A percentile compares a stretch with the other conserved stretches of the same genome.
Evolutionary conservation across 1,284 basidiomycete species (phyloP).

Genomic region (Erythrobasidium hasegawianum): DNA sequence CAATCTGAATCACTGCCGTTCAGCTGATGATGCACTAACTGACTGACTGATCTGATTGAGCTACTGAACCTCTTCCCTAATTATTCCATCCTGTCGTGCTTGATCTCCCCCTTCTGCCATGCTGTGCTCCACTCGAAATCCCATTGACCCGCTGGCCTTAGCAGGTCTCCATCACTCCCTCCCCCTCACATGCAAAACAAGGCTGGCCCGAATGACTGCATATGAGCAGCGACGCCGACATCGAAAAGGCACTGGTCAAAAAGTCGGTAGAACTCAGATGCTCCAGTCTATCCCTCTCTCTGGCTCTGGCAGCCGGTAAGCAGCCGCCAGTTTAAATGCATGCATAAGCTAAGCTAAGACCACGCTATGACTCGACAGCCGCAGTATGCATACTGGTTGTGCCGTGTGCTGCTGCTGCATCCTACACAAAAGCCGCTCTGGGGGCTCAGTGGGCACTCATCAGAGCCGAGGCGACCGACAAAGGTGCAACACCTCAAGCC

Average conservation of each 20-base stretch:
- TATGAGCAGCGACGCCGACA: slow-evolving; percentile 3
- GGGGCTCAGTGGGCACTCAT: slow-evolving; percentile 25
- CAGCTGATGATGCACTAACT: no score
- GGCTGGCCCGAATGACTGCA: slow-evolving; percentile 1
- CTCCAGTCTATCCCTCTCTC: slow-evolving; percentile 3
- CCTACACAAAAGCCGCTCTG: slow-evolving; percentile 14
- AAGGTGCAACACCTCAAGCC: background rate
- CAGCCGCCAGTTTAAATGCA: no score
- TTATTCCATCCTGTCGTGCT: no score
- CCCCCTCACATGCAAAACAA: background rate
- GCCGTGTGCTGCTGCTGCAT: slow-evolving; percentile 39
- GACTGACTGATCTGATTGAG: no score
- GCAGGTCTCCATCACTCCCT: background rate
- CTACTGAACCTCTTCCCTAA: no score
- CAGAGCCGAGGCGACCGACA: slow-evolving; percentile 7
- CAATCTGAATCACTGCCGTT: no score
- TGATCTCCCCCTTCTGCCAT: no score
- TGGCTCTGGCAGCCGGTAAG: slow-evolving; percentile 4
- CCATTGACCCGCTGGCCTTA: background rate
- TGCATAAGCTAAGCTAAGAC: no score
- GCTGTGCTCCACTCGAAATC: no score
- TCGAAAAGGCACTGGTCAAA: background rate
- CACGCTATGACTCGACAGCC: no score
- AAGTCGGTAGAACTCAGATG: slow-evolving; percentile 1
- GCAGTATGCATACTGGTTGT: slow-evolving; percentile 40